Evolutionary conservation across 2,329 filamentous ascomycete genomes (phyloP).

Genomic region (Calonectria pteridis): DNA sequence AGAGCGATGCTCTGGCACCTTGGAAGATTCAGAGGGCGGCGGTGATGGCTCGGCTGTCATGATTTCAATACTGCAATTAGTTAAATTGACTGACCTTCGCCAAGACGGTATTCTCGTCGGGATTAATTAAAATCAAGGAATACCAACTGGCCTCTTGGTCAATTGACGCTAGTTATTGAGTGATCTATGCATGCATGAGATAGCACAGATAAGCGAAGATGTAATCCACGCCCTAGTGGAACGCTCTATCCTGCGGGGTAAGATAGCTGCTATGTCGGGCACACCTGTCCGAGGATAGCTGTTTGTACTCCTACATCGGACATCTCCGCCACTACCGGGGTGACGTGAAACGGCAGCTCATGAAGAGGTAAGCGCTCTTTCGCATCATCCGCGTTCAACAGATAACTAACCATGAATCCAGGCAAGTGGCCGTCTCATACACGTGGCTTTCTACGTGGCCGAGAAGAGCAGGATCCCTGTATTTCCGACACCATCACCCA

Average conservation of each 20-base stretch:
- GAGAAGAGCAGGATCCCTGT: background rate
- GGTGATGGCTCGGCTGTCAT: background rate
- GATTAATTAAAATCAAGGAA: background rate
- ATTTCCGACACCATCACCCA: background rate
- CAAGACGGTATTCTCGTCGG: background rate
- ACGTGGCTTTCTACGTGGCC: background rate
- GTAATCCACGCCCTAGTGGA: background rate
- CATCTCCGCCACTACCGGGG: background rate
- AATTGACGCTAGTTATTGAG: background rate
- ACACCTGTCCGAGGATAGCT: background rate
- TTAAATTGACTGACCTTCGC: background rate
- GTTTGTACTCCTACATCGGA: background rate
- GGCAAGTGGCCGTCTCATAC: background rate
- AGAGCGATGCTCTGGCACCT: background rate
- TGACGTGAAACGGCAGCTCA: background rate
- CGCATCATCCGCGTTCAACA: background rate
- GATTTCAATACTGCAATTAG: background rate
- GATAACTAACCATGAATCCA: background rate
- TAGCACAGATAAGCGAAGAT: background rate
- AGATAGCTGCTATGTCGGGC: background rate
- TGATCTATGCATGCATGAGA: background rate
- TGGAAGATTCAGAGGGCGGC: background rate
- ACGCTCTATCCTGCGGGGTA: background rate
- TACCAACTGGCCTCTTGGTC: background rate
- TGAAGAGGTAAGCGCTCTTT: background rate